Conservation (phyloP, 2,329 filamentous ascomycete genomes). For the Allantophomopsis cytisporea region DNA sequence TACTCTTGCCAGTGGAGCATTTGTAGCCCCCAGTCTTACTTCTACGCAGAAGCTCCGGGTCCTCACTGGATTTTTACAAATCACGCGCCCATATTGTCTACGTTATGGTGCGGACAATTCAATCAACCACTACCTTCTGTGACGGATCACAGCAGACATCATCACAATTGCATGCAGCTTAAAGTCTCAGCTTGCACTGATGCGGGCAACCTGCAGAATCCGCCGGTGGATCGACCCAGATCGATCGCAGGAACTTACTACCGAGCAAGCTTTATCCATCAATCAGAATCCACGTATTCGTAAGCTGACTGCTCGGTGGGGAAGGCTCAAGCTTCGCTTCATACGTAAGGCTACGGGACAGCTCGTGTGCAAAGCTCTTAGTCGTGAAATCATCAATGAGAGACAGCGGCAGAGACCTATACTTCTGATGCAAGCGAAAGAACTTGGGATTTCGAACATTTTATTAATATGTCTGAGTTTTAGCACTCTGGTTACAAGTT, state of each 20-base stretch:
- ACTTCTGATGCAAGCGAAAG: conserved; percentile 3
- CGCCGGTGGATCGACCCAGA: conserved; percentile 2
- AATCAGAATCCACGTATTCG: conserved; percentile 1
- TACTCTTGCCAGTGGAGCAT: conserved; percentile 14
- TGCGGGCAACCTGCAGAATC: conserved; percentile 1
- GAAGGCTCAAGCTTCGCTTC: neutral
- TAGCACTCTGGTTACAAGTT: conserved; percentile 1
- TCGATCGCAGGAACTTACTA: conserved; percentile 1
- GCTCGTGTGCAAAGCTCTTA: neutral
- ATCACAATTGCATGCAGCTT: conserved; percentile 1
- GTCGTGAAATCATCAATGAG: conserved; percentile 1
- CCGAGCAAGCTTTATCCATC: conserved; percentile 1
- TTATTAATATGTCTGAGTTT: conserved; percentile 2
- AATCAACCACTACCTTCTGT: conserved; percentile 1
- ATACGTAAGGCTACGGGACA: neutral
- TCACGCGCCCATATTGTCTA: conserved; percentile 9
- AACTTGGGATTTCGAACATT: conserved; percentile 4
- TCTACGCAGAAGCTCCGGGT: conserved; percentile 8
- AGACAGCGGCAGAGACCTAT: conserved; percentile 2
- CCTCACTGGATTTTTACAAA: conserved; percentile 6
- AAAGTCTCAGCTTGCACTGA: conserved; percentile 1
- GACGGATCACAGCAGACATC: neutral
- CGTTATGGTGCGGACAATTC: conserved; percentile 9
- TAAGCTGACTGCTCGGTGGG: neutral
- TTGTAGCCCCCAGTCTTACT: conserved; percentile 11